Percentiles rank a stretch among this genome's conserved stretches.
Evolutionary conservation across 441 rosid genomes (phyloP).

Genomic region (Populus tomentosa): DNA sequence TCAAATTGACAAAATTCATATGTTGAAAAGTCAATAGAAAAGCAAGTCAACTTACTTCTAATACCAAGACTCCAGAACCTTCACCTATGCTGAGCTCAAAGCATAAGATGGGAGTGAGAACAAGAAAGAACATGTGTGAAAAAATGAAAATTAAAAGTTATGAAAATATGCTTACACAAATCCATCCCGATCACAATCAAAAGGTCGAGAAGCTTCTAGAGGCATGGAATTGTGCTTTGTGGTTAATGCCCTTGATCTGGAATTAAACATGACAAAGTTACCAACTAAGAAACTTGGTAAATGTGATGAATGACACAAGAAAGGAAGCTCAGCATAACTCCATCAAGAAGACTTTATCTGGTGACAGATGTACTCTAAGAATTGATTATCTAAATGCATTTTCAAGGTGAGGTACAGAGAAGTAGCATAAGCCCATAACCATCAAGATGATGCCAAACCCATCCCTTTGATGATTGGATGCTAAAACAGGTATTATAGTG

Average conservation of each 20-base stretch:
- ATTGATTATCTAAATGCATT: background rate
- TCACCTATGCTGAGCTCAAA: constrained; percentile 75
- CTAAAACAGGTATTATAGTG: background rate
- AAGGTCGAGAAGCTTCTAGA: constrained; percentile 90
- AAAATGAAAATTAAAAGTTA: constrained; percentile 2
- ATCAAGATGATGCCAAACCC: background rate
- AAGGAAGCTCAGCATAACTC: background rate
- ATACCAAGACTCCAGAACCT: constrained; percentile 79
- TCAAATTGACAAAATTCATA: background rate
- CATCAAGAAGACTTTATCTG: constrained; percentile 1
- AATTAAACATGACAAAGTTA: constrained; percentile 18
- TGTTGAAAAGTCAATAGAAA: constrained; percentile 2
- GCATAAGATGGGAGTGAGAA: constrained; percentile 7
- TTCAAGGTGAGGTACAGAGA: background rate
- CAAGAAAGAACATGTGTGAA: background rate
- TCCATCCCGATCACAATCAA: constrained; percentile 90
- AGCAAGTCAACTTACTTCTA: constrained; percentile 58
- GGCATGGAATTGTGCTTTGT: constrained; percentile 73
- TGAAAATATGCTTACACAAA: constrained; percentile 69
- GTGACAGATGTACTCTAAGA: background rate
- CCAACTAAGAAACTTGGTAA: constrained; percentile 2
- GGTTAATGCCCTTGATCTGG: constrained; percentile 85
- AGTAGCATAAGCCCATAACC: background rate
- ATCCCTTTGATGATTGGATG: background rate
- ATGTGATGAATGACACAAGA: background rate